A percentile compares a stretch with the other conserved stretches of the same genome.
Conservation (phyloP, 306 rosid genomes). For the Rosa lucieae region DNA sequence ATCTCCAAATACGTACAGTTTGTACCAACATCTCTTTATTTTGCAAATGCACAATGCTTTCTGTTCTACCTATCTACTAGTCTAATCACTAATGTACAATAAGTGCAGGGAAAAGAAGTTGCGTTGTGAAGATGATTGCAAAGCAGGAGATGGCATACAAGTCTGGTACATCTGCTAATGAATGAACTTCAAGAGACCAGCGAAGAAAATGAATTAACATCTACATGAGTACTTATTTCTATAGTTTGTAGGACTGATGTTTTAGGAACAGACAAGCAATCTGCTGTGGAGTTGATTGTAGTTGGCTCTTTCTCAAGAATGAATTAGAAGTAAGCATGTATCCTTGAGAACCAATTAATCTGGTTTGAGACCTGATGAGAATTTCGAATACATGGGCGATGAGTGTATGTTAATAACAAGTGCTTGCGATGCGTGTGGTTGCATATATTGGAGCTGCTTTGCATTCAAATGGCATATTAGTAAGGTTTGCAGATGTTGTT, state of each 20-base stretch:
- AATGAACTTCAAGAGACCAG: constrained; percentile 45
- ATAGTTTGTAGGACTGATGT: too few relatives aligned
- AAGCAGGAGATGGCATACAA: constrained; percentile 53
- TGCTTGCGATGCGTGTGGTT: too few relatives aligned
- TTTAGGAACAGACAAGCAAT: too few relatives aligned
- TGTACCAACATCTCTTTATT: not conserved
- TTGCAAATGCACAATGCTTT: not conserved
- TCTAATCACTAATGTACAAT: not conserved
- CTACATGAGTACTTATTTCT: too few relatives aligned
- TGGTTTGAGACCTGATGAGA: too few relatives aligned
- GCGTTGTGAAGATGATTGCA: constrained; percentile 68
- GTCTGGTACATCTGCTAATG: constrained; percentile 71
- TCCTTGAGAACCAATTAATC: too few relatives aligned
- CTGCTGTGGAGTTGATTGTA: not conserved
- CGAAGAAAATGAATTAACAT: not conserved
- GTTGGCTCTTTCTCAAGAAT: not conserved
- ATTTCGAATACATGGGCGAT: too few relatives aligned
- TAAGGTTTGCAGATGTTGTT: not conserved
- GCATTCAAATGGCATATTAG: too few relatives aligned
- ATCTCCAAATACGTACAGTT: not conserved
- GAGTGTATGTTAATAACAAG: too few relatives aligned
- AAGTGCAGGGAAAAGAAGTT: constrained; percentile 67
- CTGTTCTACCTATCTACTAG: not conserved
- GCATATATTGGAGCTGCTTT: too few relatives aligned
- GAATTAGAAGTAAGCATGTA: too few relatives aligned